phyloP scores from a whole-genome alignment of 495 filamentous ascomycete species.

The Tuber umbilicatum region DNA sequence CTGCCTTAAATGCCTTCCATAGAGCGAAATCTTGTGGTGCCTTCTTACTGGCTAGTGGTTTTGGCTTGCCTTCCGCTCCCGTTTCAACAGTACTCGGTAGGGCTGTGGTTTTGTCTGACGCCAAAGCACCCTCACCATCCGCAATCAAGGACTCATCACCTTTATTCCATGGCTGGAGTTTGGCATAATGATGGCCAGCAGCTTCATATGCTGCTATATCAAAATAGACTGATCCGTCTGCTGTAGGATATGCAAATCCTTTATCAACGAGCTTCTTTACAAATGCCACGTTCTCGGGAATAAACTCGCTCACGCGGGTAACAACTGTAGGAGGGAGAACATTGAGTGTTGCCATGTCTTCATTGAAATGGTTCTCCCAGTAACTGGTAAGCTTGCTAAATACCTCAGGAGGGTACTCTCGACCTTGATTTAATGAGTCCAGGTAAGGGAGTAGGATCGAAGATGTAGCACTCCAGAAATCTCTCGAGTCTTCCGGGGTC shows the following conservation, averaged over 20 bases:
- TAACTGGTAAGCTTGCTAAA: slow-evolving; percentile 74
- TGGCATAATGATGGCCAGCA: slow-evolving; percentile 73
- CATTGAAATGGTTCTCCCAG: slow-evolving; percentile 74
- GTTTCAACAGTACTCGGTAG: slow-evolving; percentile 52
- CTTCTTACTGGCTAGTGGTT: slow-evolving; percentile 30
- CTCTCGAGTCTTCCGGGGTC: slow-evolving; percentile 50
- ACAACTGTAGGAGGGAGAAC: slow-evolving; percentile 73
- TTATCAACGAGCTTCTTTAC: slow-evolving; percentile 60
- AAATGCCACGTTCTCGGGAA: slow-evolving; percentile 70
- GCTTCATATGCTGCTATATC: slow-evolving; percentile 83
- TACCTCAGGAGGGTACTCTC: slow-evolving; percentile 68
- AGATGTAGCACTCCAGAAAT: slow-evolving; percentile 52
- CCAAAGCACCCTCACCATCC: slow-evolving; percentile 82
- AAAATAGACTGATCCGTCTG: slow-evolving; percentile 87
- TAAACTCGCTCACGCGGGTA: slow-evolving; percentile 85
- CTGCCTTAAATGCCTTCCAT: slow-evolving; percentile 95
- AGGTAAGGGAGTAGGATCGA: slow-evolving; percentile 81
- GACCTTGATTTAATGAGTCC: slow-evolving; percentile 66
- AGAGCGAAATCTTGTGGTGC: slow-evolving; percentile 68
- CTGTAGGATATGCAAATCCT: slow-evolving; percentile 72
- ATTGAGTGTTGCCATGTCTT: slow-evolving; percentile 80
- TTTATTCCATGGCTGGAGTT: slow-evolving; percentile 78
- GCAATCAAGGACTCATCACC: slow-evolving; percentile 74
- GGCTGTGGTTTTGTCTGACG: slow-evolving; percentile 36
- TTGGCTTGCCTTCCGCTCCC: slow-evolving; percentile 38